These are phyloP conservation scores for Linnemannia hyalina DNA, from an alignment of 192 early-diverging fungal species.

Conservation along the genomic window DNA sequence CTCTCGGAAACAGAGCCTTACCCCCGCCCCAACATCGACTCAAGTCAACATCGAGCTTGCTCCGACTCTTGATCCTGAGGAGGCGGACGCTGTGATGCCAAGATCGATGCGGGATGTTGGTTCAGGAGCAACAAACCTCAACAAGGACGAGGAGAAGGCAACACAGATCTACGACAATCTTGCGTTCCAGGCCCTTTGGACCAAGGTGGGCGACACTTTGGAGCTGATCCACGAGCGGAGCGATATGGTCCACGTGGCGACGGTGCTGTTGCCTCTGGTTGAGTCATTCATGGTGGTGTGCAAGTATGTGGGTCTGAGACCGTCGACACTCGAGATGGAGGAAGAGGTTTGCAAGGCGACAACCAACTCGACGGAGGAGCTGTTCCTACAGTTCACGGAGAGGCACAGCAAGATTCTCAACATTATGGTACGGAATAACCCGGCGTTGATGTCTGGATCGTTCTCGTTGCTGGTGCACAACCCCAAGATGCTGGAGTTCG, in stretches of 20 bases:
- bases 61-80: conserved; percentile 58
- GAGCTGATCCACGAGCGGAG: conserved; percentile 78
- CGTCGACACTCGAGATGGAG: conserved; percentile 54
- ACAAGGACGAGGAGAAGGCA: conserved; percentile 64
- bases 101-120: conserved; percentile 60
- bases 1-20: conserved; percentile 60
- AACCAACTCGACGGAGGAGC: conserved; percentile 64
- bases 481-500: conserved; percentile 98
- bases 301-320: conserved; percentile 80
- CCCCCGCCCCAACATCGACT: conserved; percentile 51
- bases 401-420: conserved; percentile 97
- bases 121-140: conserved; percentile 27
- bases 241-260: conserved; percentile 91
- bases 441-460: conserved; percentile 94
- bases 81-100: conserved; percentile 47
- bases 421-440: conserved; percentile 97
- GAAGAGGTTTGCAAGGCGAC: conserved; percentile 32
- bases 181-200: conserved; percentile 81
- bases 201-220: conserved; percentile 80
- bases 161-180: conserved; percentile 65
- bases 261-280: conserved; percentile 92
- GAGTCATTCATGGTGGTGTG: conserved; percentile 99
- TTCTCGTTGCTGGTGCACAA: conserved; percentile 97
- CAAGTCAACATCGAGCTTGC: conserved; percentile 60
- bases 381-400: conserved; percentile 94